These are phyloP conservation scores for Stephanodiscus triporus DNA, from an alignment of 108 stramenopile species.

Conservation along the genomic window DNA sequence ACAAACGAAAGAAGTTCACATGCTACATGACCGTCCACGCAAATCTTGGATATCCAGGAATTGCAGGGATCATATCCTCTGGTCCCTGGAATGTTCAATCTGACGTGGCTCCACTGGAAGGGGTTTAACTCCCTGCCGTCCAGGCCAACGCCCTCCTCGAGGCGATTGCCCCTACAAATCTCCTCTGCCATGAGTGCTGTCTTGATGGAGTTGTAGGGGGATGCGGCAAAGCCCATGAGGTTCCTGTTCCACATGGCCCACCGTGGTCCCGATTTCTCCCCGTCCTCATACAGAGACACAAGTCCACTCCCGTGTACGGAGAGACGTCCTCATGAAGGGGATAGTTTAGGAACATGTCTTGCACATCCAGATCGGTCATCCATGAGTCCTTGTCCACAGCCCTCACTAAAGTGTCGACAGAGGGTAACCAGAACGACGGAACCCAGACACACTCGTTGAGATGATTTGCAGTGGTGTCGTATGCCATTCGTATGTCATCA, in stretches of 20 bases:
- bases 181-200: conserved; percentile 36
- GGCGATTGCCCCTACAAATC: conserved; percentile 26
- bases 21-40: conserved; percentile 45
- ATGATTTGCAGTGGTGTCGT: conserved; percentile 45
- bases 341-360: not conserved
- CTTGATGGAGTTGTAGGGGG: conserved; percentile 30
- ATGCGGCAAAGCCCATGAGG: conserved; percentile 50
- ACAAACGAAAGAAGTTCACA: conserved; percentile 36
- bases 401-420: conserved; percentile 10
- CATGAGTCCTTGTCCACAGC: not conserved
- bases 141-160: not conserved
- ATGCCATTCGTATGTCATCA: conserved; percentile 23
- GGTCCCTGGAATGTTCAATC: conserved; percentile 51
- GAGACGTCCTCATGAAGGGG: conserved; percentile 18
- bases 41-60: conserved; percentile 42
- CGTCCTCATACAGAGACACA: no score
- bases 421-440: conserved; percentile 53
- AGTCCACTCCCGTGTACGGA: conserved; percentile 35
- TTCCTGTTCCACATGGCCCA: conserved; percentile 40
- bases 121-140: conserved; percentile 24
- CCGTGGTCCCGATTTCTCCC: not conserved
- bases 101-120: conserved; percentile 37
- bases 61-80: conserved; percentile 28
- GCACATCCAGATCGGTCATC: not conserved
- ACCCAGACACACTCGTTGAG: conserved; percentile 50